A percentile compares a stretch with the other conserved stretches of the same genome.
Conservation (phyloP, 2,329 filamentous ascomycete genomes). For the Onygenales sp. region DNA sequence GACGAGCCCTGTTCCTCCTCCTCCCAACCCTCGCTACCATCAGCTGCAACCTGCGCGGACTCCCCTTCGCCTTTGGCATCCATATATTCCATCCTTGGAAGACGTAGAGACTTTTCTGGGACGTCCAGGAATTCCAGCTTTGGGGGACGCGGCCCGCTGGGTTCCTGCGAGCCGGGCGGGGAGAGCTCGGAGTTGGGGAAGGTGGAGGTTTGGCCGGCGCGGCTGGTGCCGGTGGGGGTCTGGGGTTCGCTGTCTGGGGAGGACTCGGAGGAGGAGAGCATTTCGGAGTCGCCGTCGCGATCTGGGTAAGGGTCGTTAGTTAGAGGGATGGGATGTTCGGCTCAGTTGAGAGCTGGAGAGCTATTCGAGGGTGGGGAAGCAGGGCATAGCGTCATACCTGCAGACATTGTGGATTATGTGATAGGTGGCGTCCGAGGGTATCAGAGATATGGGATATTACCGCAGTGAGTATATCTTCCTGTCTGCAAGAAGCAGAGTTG, state of each 20-base stretch:
- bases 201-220: conserved; percentile 14
- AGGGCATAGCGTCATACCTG: background rate
- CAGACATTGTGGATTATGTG: background rate
- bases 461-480: background rate
- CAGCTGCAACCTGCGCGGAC: conserved; percentile 1
- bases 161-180: conserved; percentile 44
- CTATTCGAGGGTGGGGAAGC: background rate
- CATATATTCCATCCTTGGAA: background rate
- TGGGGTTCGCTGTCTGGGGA: conserved; percentile 29
- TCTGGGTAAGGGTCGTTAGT: conserved; percentile 24
- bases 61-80: background rate
- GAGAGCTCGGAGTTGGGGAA: conserved; percentile 39
- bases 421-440: no score
- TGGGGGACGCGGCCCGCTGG: conserved; percentile 5
- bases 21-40: background rate
- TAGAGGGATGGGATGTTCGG: background rate
- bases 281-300: conserved; percentile 46
- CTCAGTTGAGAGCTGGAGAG: background rate
- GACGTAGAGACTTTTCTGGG: background rate
- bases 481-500: background rate
- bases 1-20: conserved; percentile 8
- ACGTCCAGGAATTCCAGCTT: background rate
- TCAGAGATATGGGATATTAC: background rate
- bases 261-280: conserved; percentile 40
- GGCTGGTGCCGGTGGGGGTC: conserved; percentile 28